Evolutionary conservation across 2,329 filamentous ascomycete species (phyloP).

Genomic region (Fusarium sp.): DNA sequence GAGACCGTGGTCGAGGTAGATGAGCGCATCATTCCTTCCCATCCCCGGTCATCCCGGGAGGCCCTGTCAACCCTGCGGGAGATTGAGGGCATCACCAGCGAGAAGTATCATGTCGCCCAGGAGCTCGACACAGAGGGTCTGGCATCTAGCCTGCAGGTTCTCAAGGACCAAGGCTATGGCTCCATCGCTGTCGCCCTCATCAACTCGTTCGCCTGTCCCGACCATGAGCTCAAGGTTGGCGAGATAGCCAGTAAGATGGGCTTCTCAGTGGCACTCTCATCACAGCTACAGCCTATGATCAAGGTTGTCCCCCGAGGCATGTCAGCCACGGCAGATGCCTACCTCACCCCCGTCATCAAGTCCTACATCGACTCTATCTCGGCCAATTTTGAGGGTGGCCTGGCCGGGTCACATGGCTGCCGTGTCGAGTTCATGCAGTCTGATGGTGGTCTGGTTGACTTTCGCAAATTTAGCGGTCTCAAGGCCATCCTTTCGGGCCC

Average conservation of each 20-base stretch:
- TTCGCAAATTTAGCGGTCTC: constrained; percentile 74
- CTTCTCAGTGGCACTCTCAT: not conserved
- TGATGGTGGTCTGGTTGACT: constrained; percentile 63
- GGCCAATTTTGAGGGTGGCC: constrained; percentile 49
- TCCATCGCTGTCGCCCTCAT: not conserved
- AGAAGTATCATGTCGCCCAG: not conserved
- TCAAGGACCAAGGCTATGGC: not conserved
- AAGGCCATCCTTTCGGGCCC: constrained; percentile 79
- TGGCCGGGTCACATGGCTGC: constrained; percentile 40
- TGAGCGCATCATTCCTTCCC: not conserved
- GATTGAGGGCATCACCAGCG: not conserved
- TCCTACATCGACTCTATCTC: constrained; percentile 47
- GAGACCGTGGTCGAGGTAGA: not conserved
- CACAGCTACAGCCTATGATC: constrained; percentile 49
- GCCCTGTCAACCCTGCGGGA: not conserved
- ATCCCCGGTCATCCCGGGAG: not conserved
- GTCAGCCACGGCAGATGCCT: constrained; percentile 56
- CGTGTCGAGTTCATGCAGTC: constrained; percentile 59
- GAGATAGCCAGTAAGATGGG: not conserved
- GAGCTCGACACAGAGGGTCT: not conserved
- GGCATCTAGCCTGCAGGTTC: not conserved
- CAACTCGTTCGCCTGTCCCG: not conserved
- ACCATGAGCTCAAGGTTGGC: not conserved
- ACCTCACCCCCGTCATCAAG: constrained; percentile 54
- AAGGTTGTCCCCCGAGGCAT: constrained; percentile 56